Evolutionary conservation across 805 yeast species (phyloP), one percentile per base, ranked within the genome.

Genomic region (Barnettozyma populi): DNA sequence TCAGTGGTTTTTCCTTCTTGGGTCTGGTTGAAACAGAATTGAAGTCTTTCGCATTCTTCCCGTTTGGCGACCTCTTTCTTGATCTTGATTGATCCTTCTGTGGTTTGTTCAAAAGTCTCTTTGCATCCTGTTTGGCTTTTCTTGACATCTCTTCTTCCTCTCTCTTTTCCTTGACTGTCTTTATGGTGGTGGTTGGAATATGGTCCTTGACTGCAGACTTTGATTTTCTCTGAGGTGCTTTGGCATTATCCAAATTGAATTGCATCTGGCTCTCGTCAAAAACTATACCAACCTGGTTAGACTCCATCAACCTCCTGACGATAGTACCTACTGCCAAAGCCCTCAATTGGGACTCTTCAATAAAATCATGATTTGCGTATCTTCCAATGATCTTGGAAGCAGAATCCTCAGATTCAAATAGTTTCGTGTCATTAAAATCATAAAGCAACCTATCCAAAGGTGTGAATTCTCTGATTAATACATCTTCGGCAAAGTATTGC

Each of bases 401-500:
- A 14, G 53, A 27, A 3, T 57, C 57, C 3, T 37, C 40, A 7
- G 37, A 48, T 4, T 41, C 34, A 47, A 60, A 60, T 11, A 60
- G 45, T 2, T 27, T 35, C 1, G 49, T 18, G 56, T 84, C 90
- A 52, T 81, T 70, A 54, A 83, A 84, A 59, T 84, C 90, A 44
- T 72, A 73, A 47, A 84, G 70, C 45, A 72, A 74, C 52, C 68
- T 73, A 21, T 74, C 74, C 16, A 85, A 68, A 5, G 84, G 75
- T 25, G 70, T 66, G 56, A 80, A 83, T 51, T 82, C 90, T 50
- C 77, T 78, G 53, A 80, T 67, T 20, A 71, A 64, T 13, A 83
- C 79, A 65, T 85, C 94, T 57, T 86, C 92, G 40, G 69, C 64
- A 58, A 83, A 84, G 46, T 75, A 76, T 47, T 79, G 75, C 2